These are phyloP conservation scores for Zymoseptoria brevis DNA, from an alignment of 2,329 filamentous ascomycete genomes.

Conservation along the genomic window DNA sequence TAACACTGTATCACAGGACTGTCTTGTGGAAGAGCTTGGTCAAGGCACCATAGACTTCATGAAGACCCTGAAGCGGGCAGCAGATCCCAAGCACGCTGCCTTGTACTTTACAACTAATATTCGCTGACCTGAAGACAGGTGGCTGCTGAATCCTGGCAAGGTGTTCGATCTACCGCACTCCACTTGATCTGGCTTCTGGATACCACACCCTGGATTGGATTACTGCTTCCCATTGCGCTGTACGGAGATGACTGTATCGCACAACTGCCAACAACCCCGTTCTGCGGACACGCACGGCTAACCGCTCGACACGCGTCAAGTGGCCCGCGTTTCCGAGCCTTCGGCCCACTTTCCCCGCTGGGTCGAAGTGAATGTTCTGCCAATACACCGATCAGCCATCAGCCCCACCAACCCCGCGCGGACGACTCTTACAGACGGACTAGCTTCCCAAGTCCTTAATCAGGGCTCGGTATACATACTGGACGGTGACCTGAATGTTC, in stretches of 20 bases:
- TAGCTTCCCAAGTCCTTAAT: background rate
- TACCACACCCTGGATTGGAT: too few species aligned
- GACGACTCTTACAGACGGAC: background rate
- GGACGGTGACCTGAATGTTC: too few species aligned
- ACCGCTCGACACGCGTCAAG: too few species aligned
- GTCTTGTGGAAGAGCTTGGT: constrained; percentile 15
- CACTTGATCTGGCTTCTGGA: background rate
- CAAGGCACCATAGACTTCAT: constrained; percentile 15
- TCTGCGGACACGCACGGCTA: too few species aligned
- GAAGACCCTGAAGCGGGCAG: constrained; percentile 13
- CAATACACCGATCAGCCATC: background rate
- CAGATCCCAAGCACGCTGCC: constrained; percentile 13
- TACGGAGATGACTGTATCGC: too few species aligned
- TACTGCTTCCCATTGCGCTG: too few species aligned
- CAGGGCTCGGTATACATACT: background rate
- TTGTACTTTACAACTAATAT: too few species aligned
- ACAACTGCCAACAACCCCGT: too few species aligned
- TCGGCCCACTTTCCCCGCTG: background rate
- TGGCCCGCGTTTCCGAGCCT: background rate
- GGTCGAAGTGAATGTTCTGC: background rate
- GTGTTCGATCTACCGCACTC: constrained; percentile 10
- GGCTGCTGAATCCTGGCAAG: constrained; percentile 18
- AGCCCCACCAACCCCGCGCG: background rate
- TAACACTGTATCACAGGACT: background rate
- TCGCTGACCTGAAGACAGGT: constrained; percentile 4